Percentiles rank a stretch among this genome's conserved stretches.
Evolutionary conservation across 106 monocot genomes (phyloP).

Genomic region (Alisma plantagoaquatica): DNA sequence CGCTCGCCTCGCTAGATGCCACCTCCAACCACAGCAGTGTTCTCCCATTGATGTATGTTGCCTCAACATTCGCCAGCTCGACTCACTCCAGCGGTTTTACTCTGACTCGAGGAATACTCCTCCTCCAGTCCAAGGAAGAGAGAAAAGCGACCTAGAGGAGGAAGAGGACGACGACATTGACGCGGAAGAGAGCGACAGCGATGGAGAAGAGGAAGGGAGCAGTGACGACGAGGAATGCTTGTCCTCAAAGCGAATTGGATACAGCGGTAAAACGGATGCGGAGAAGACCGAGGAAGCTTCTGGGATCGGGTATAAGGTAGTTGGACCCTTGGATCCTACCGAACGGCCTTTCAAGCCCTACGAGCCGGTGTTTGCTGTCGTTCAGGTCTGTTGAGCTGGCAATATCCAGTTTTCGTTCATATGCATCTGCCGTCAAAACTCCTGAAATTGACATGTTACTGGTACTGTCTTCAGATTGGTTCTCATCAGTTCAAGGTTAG

Average conservation of each 20-base stretch:
- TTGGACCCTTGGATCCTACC: slow-evolving; percentile 52
- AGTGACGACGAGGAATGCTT: slow-evolving; percentile 19
- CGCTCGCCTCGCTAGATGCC: background rate
- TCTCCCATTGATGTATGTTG: too few relatives aligned
- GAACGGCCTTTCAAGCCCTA: slow-evolving; percentile 84
- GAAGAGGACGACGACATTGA: slow-evolving; percentile 11
- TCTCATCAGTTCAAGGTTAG: slow-evolving; percentile 98
- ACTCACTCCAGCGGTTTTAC: too few relatives aligned
- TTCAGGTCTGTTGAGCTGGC: slow-evolving; percentile 77
- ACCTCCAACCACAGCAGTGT: too few relatives aligned
- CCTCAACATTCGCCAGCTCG: too few relatives aligned
- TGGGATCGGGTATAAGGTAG: slow-evolving; percentile 70
- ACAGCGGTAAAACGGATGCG: slow-evolving; percentile 56
- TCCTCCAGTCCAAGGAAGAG: too few relatives aligned
- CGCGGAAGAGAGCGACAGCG: slow-evolving; percentile 15
- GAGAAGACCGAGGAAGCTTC: slow-evolving; percentile 63
- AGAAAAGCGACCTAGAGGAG: slow-evolving; percentile 8
- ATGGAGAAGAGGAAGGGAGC: slow-evolving; percentile 16
- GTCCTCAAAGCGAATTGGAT: slow-evolving; percentile 6
- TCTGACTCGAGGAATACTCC: too few relatives aligned
- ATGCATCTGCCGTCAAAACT: too few relatives aligned
- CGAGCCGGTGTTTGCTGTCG: slow-evolving; percentile 74
- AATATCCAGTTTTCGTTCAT: too few relatives aligned
- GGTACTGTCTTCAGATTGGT: slow-evolving; percentile 50
- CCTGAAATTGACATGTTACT: too few relatives aligned